phyloP scores from a whole-genome alignment of 2,329 filamentous ascomycete genomes.

The Fusarium sp. region DNA sequence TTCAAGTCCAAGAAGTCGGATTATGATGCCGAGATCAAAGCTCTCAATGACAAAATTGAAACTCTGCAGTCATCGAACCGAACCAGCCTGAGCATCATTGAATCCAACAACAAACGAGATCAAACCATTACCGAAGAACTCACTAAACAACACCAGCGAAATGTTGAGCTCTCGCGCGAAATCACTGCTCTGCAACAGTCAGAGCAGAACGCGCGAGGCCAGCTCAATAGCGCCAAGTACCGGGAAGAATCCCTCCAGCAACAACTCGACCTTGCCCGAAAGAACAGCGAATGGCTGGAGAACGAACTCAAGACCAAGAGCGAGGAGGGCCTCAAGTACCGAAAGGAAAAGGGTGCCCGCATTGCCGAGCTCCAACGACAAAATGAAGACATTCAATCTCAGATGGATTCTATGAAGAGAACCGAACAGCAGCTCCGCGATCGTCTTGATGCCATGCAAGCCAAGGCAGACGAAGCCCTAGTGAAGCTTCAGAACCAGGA shows the following conservation, averaged over 20 bases:
- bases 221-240: conserved; percentile 86
- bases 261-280: conserved; percentile 88
- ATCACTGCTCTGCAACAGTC: conserved; percentile 85
- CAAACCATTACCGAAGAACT: conserved; percentile 89
- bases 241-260: conserved; percentile 91
- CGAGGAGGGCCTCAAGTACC: conserved; percentile 86
- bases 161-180: conserved; percentile 85
- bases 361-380: conserved; percentile 90
- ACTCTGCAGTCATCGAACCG: conserved; percentile 93
- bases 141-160: conserved; percentile 88
- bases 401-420: conserved; percentile 81
- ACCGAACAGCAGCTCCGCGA: conserved; percentile 84
- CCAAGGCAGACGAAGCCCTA: conserved; percentile 88
- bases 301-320: conserved; percentile 91
- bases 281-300: conserved; percentile 94
- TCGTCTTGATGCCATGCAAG: conserved; percentile 84
- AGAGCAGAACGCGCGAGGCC: conserved; percentile 83
- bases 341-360: conserved; percentile 93
- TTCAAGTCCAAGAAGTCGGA: conserved; percentile 81
- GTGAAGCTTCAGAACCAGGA: conserved; percentile 86
- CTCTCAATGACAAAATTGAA: conserved; percentile 83
- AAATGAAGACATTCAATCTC: conserved; percentile 85
- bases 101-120: conserved; percentile 89
- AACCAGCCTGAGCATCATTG: conserved; percentile 88
- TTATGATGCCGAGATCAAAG: conserved; percentile 80